Conservation (phyloP, 805 yeast genomes). For the Starmerella lactis-condensi region DNA sequence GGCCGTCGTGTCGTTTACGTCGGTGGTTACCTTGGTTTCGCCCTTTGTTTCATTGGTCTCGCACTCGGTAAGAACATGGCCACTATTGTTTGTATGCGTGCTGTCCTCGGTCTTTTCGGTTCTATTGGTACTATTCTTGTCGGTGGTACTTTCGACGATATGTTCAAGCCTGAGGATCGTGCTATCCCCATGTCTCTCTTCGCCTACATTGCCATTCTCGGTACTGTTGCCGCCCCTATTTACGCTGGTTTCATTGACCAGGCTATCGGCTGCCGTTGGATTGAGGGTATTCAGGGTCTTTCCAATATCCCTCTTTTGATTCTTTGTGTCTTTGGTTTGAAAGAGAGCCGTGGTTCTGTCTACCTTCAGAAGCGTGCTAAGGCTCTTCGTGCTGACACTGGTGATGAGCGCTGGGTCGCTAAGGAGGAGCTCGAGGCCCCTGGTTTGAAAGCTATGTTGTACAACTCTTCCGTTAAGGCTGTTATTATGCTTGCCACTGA, state of each 20-base stretch:
- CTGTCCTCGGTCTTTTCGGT: slow-evolving; percentile 54
- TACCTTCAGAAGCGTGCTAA: slow-evolving; percentile 35
- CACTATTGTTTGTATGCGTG: slow-evolving; percentile 45
- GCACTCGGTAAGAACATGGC: slow-evolving; percentile 42
- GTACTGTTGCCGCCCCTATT: slow-evolving; percentile 54
- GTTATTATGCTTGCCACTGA: slow-evolving; percentile 39
- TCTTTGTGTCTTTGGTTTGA: slow-evolving; percentile 30
- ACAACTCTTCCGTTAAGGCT: slow-evolving; percentile 57
- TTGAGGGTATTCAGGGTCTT: slow-evolving; percentile 44
- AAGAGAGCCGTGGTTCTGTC: slow-evolving; percentile 48
- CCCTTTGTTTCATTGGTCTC: slow-evolving; percentile 22
- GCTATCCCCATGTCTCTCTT: slow-evolving; percentile 53
- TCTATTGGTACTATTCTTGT: slow-evolving; percentile 60
- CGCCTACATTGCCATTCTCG: slow-evolving; percentile 38
- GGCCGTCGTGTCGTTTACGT: slow-evolving; percentile 41
- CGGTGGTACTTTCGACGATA: slow-evolving; percentile 60
- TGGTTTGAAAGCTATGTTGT: slow-evolving; percentile 43
- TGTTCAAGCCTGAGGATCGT: slow-evolving; percentile 41
- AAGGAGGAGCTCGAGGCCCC: slow-evolving; percentile 62
- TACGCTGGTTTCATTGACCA: slow-evolving; percentile 43
- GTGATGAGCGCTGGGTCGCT: slow-evolving; percentile 29
- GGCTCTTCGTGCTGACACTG: slow-evolving; percentile 33
- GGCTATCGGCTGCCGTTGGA: slow-evolving; percentile 53
- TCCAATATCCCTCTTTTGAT: slow-evolving; percentile 39
- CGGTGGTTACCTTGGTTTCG: slow-evolving; percentile 33